Evolutionary conservation across 2,329 filamentous ascomycete species (phyloP).

Genomic region (Gyromitra esculenta): DNA sequence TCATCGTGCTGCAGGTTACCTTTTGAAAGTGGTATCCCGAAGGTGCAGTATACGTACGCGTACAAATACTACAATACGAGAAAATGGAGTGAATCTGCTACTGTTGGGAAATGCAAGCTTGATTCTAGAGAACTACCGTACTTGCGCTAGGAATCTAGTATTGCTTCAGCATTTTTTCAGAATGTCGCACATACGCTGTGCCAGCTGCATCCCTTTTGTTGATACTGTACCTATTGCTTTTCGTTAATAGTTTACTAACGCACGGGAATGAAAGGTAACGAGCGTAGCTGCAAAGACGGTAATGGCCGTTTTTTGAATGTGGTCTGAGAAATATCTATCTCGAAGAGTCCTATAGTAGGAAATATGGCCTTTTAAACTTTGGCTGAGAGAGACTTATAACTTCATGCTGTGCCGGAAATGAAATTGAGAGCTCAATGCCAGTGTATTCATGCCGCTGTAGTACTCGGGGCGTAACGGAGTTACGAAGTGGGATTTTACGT

Average conservation of each 20-base stretch:
- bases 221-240: neutral
- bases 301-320: neutral
- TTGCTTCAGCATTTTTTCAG: too few relatives aligned
- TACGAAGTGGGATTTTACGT: neutral
- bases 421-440: neutral
- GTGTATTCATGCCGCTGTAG: neutral
- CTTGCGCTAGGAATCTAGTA: too few relatives aligned
- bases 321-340: neutral
- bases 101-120: too few relatives aligned
- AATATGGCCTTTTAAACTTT: too few relatives aligned
- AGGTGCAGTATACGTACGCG: neutral
- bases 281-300: neutral
- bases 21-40: constrained; percentile 20
- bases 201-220: too few relatives aligned
- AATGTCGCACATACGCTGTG: too few relatives aligned
- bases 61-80: neutral
- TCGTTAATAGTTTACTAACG: neutral
- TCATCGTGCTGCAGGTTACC: neutral
- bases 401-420: neutral
- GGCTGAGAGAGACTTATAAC: too few relatives aligned
- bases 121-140: too few relatives aligned
- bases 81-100: too few relatives aligned
- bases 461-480: neutral
- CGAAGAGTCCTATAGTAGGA: neutral
- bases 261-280: too few relatives aligned